Evolutionary conservation across 2,329 filamentous ascomycete genomes (phyloP), one percentile per base, ranked within the genome.

Genomic region (Aureobasidium uvarum): DNA sequence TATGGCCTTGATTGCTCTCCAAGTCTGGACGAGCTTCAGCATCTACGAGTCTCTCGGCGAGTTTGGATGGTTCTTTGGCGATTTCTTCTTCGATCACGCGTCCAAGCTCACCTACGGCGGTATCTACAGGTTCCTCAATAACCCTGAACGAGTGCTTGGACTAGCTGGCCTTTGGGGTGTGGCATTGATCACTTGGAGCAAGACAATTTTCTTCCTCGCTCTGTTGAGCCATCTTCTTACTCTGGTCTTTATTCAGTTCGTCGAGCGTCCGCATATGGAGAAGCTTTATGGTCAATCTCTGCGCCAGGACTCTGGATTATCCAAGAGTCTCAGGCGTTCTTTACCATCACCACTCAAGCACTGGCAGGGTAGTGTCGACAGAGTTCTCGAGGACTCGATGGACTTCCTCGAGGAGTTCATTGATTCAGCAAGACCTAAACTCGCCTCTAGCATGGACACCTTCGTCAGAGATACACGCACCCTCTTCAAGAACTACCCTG

Each of bases 21-120:
- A 99, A 73, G 78, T 96, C 20, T 99, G 95, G 95, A 96, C 93
- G 1, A 89, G 92, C 1, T 82, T 90, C 69, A 97, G 92, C 76
- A 93, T 98, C 70, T 96, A 98, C 76, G 92, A 97, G 59, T 96
- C 92, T 1, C 86, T 99, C 0, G 95, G 95, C 65, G 95, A 99
- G 74, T 99, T 98, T 73, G 95, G 95, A 71, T 99, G 94, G 94
- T 98, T 98, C 81, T 98, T 93, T 74, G 95, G 95, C 20, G 95
- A 99, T 75, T 99, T 98, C 81, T 98, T 99, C 83, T 97, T 95
- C 74, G 92, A 97, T 68, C 89, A 91, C 52, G 86, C 88, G 13
- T 89, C 89, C 14, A 96, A 95, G 78, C 83, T 98, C 68, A 98
- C 91, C 0, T 99, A 99, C 78, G 92, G 90, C 70, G 96, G 94